Evolutionary conservation across 306 rosid species (phyloP).

Genomic region (Pyrus pyrifolia): DNA sequence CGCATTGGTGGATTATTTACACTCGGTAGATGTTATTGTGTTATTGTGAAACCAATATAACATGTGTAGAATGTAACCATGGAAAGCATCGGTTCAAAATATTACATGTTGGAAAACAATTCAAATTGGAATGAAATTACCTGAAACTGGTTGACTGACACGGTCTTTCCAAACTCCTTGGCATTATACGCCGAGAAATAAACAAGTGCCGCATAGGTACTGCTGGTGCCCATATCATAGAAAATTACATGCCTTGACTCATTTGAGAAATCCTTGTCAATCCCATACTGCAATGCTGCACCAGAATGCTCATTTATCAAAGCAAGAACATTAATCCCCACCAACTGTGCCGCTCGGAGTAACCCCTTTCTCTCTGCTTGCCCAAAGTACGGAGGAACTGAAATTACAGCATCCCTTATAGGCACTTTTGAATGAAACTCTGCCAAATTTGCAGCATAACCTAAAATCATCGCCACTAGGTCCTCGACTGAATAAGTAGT

Average conservation of each 20-base stretch:
- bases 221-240: conserved; percentile 95
- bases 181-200: conserved; percentile 67
- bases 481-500: conserved; percentile 63
- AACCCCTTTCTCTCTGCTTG: conserved; percentile 84
- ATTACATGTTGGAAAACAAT: background rate
- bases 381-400: conserved; percentile 93
- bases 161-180: conserved; percentile 77
- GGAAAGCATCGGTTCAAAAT: background rate
- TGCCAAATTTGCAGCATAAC: conserved; percentile 59
- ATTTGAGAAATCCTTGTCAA: conserved; percentile 86
- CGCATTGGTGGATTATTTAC: background rate
- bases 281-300: conserved; percentile 95
- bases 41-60: background rate
- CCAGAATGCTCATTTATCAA: conserved; percentile 89
- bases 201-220: conserved; percentile 84
- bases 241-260: conserved; percentile 76
- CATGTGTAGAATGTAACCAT: background rate
- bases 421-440: conserved; percentile 83
- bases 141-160: conserved; percentile 88
- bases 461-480: conserved; percentile 69
- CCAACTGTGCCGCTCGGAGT: conserved; percentile 74
- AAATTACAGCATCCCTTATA: conserved; percentile 68
- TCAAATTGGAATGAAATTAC: conserved; percentile 20
- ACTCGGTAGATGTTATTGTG: background rate
- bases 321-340: conserved; percentile 78